Evolutionary conservation across 2,329 filamentous ascomycete species (phyloP).

Genomic region (Aureobasidium lini): DNA sequence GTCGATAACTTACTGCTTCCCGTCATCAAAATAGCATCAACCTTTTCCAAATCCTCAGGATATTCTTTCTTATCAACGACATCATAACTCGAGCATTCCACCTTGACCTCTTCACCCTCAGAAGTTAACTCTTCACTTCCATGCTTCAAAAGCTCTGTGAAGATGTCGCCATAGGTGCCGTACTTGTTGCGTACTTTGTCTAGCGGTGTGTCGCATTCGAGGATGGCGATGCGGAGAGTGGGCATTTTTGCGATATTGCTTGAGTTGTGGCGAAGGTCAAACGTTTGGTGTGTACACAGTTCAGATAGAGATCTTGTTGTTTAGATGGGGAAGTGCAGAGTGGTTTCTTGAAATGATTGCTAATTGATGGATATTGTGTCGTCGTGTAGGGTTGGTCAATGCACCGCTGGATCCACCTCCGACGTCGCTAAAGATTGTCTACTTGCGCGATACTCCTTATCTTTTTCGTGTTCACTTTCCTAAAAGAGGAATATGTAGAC

Average conservation of each 20-base stretch:
- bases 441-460: neutral
- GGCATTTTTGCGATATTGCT: neutral
- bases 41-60: conserved; percentile 64
- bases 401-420: neutral
- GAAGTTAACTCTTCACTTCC: conserved; percentile 31
- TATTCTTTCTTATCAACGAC: conserved; percentile 56
- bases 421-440: neutral
- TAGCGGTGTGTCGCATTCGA: conserved; percentile 78
- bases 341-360: neutral
- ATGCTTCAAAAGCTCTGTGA: conserved; percentile 45
- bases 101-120: conserved; percentile 25
- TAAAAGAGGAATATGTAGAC: too few species aligned
- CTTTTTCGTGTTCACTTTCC: neutral
- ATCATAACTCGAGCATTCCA: conserved; percentile 61
- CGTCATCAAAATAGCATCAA: conserved; percentile 78
- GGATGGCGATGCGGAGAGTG: conserved; percentile 67
- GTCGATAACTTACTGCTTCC: conserved; percentile 41
- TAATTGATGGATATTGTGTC: neutral
- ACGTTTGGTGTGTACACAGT: neutral
- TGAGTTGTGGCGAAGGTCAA: neutral
- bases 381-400: neutral
- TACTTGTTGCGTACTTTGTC: conserved; percentile 57
- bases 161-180: conserved; percentile 61
- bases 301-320: neutral
- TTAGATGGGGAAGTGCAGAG: neutral